Evolutionary conservation across 345 rosid genomes (phyloP).

Genomic region (Dimocarpus longan): DNA sequence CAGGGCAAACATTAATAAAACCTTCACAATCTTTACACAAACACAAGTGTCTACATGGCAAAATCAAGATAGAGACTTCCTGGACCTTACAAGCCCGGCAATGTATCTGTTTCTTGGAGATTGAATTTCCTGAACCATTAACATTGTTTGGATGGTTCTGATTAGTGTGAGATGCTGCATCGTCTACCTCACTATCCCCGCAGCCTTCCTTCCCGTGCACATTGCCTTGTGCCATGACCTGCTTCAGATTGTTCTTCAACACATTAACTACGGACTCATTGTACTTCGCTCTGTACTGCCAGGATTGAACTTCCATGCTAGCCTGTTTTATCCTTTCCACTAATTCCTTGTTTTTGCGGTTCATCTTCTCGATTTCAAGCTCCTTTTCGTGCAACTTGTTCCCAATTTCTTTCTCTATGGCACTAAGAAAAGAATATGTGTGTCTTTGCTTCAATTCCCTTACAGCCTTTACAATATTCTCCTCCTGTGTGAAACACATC

Average conservation of each 20-base stretch:
- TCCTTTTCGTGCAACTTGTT: slow-evolving; percentile 68
- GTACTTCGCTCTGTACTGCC: slow-evolving; percentile 74
- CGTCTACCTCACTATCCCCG: slow-evolving; percentile 74
- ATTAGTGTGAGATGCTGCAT: slow-evolving; percentile 56
- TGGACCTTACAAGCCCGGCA: slow-evolving; percentile 56
- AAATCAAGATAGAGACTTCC: slow-evolving; percentile 55
- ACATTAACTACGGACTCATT: slow-evolving; percentile 65
- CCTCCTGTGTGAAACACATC: slow-evolving; percentile 48
- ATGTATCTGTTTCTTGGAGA: slow-evolving; percentile 32
- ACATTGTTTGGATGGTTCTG: slow-evolving; percentile 24
- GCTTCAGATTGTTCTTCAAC: slow-evolving; percentile 65
- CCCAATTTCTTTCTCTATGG: slow-evolving; percentile 59
- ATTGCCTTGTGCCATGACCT: slow-evolving; percentile 53
- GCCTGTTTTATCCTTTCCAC: slow-evolving; percentile 61
- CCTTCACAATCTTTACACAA: slow-evolving; percentile 71
- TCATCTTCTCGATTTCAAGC: slow-evolving; percentile 56
- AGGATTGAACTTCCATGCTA: slow-evolving; percentile 55
- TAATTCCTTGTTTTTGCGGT: slow-evolving; percentile 63
- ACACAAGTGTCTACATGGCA: slow-evolving; percentile 75
- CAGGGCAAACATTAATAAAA: slow-evolving; percentile 51
- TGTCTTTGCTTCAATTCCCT: slow-evolving; percentile 62
- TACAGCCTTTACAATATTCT: slow-evolving; percentile 54
- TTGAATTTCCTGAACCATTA: slow-evolving; percentile 32
- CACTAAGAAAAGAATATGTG: slow-evolving; percentile 45
- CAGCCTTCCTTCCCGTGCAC: slow-evolving; percentile 67